A percentile compares a stretch with the other conserved stretches of the same genome.
These are phyloP conservation scores for Magnusiomyces suaveolens DNA, from an alignment of 1,139 yeast genomes.

Conservation along the genomic window DNA sequence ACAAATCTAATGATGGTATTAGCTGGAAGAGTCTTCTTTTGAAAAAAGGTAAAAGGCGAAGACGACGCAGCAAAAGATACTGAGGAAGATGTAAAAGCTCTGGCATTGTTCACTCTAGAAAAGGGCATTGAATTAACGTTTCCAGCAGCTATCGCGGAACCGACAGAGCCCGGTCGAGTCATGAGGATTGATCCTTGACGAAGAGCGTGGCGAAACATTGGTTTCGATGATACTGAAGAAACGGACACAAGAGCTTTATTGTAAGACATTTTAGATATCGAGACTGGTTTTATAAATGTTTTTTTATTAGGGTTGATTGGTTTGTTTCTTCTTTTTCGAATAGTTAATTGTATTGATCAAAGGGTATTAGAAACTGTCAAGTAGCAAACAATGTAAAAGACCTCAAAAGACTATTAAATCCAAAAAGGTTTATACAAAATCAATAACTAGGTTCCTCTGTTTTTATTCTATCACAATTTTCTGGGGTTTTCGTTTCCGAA, in stretches of 20 bases:
- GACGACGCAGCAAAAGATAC: neutral
- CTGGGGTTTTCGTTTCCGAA: no score
- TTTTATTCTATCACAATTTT: no score
- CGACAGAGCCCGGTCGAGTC: neutral
- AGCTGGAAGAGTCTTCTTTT: conserved; percentile 55
- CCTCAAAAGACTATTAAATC: no score
- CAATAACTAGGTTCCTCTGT: no score
- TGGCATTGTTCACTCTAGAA: neutral
- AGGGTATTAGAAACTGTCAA: no score
- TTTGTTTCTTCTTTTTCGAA: no score
- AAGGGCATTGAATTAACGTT: neutral
- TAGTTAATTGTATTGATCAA: no score
- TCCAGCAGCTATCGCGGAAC: neutral
- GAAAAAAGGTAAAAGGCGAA: conserved; percentile 46
- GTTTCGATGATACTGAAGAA: neutral
- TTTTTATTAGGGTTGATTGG: no score
- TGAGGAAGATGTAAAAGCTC: neutral
- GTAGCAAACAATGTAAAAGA: no score
- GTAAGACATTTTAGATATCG: neutral
- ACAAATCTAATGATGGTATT: conserved; percentile 60
- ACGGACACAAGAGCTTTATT: neutral
- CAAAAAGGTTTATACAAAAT: no score
- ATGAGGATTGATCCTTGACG: neutral
- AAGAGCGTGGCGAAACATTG: neutral
- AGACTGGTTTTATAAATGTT: neutral